Evolutionary conservation across 495 filamentous ascomycete species (phyloP).

Genomic region (Lophiotrema nucula): DNA sequence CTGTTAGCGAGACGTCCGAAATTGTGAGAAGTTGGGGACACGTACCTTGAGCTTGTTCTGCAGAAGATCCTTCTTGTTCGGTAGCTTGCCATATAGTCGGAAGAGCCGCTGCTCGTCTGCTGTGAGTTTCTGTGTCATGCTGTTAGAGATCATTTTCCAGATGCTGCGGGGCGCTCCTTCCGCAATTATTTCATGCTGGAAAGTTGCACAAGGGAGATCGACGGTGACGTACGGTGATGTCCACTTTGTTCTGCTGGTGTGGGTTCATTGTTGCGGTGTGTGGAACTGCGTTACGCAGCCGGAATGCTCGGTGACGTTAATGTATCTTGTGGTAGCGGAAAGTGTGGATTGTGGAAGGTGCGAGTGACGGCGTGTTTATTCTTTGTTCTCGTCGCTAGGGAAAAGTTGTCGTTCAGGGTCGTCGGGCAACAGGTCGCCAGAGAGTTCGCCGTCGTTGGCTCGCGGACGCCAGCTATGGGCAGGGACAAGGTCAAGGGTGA

Average conservation of each 20-base stretch:
- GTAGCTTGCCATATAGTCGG: conserved; percentile 94
- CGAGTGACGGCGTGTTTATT: conserved; percentile 27
- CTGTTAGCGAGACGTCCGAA: conserved; percentile 11
- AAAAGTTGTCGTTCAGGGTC: conserved; percentile 9
- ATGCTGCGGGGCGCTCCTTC: no score
- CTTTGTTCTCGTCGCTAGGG: conserved; percentile 22
- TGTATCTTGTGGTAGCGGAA: not conserved
- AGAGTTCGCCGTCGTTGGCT: conserved; percentile 25
- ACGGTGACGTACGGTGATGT: conserved; percentile 73
- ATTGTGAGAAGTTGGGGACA: conserved; percentile 1
- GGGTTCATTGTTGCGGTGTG: conserved; percentile 72
- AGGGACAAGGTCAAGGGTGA: conserved; percentile 29
- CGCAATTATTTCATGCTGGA: no score
- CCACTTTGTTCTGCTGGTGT: conserved; percentile 93
- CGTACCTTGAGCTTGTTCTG: conserved; percentile 90
- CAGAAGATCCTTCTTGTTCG: conserved; percentile 90
- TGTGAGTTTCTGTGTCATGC: conserved; percentile 64
- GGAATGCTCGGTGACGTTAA: conserved; percentile 16
- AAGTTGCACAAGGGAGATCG: no score
- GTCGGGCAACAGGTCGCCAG: conserved; percentile 11
- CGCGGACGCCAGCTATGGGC: conserved; percentile 5
- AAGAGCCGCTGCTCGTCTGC: conserved; percentile 94
- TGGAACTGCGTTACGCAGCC: not conserved
- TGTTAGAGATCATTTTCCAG: conserved; percentile 22
- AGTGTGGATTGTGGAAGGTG: not conserved